Evolutionary conservation across 2,329 filamentous ascomycete genomes (phyloP), one percentile per base, ranked within the genome.

Genomic region (Colletotrichum ledebouriae): DNA sequence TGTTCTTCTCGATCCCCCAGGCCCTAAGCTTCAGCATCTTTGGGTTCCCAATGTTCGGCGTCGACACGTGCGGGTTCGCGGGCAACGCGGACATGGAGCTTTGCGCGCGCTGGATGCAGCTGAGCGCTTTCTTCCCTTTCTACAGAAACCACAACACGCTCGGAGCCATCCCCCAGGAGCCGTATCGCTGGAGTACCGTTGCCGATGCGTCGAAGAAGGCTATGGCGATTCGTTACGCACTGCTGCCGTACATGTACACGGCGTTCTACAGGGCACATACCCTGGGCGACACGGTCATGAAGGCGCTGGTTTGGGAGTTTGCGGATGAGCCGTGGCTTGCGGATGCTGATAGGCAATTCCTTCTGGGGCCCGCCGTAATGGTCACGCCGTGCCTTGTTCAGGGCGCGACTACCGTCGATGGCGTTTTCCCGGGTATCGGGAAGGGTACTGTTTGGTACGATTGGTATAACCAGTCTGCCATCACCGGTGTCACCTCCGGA

Each of bases 191-290:
- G 92, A 81, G 81, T 3, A 85, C 85, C 1, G 92, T 94, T 1
- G 85, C 86, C 2, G 85, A 88, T 4, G 90, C 92, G 0, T 84
- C 86, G n/a, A 87, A 86, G 70, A 81, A 78, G 0, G 92, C 90
- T 1, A 94, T 94, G 87, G 78, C 82, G 4, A 90, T 93, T 70
- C 87, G 92, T 25, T 94, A 93, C 75, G 79, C 85, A 15, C 81
- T 94, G 0, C 82, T 94, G 1, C 91, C 91, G 0, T 94, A 94
- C 78, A 85, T 94, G 70, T 94, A 94, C 79, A 94, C 92, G 0
- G 83, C 92, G 1, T 89, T 93, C 81, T 86, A 92, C 72, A 77
- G 84, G 11, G 90, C 91, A 0, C 88, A 92, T 76, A 85, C 83
- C 2, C 87, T 85, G 0, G 92, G 91, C 1, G 86, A 83, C 12